A percentile compares a stretch with the other conserved stretches of the same genome.
Conservation (phyloP, 495 filamentous ascomycete genomes). For the Talaromyces stipitatus region DNA sequence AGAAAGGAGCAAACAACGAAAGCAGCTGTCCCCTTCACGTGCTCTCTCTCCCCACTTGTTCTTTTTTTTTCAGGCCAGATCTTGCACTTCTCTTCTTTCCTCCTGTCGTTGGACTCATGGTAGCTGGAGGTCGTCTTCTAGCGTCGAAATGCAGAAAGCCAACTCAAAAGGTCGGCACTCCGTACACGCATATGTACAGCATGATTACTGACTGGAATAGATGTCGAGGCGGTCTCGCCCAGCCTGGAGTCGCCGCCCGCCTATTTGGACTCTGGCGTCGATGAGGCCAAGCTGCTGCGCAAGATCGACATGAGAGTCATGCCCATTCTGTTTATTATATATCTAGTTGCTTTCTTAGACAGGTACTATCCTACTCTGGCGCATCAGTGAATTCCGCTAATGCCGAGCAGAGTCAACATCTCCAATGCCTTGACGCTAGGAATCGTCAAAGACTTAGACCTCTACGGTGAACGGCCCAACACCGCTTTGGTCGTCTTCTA, state of each 20-base stretch:
- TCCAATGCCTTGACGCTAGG: slow-evolving; percentile 14
- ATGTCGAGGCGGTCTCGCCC: slow-evolving; percentile 10
- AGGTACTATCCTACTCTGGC: slow-evolving; percentile 8
- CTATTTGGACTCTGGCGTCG: background rate
- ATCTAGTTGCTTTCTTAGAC: slow-evolving; percentile 15
- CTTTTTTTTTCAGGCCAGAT: too few relatives aligned
- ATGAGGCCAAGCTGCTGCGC: slow-evolving; percentile 13
- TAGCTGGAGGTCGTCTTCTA: too few relatives aligned
- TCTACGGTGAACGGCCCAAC: slow-evolving; percentile 56
- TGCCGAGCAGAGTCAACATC: slow-evolving; percentile 16
- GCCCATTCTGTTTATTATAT: slow-evolving; percentile 15
- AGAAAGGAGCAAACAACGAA: too few relatives aligned
- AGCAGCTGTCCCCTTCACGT: too few relatives aligned
- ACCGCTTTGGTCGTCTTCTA: slow-evolving; percentile 62
- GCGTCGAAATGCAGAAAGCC: too few relatives aligned
- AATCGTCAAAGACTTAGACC: slow-evolving; percentile 14
- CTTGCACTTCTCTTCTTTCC: too few relatives aligned
- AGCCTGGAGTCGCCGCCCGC: background rate
- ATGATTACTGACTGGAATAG: slow-evolving; percentile 2
- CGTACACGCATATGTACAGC: too few relatives aligned
- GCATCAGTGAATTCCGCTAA: background rate
- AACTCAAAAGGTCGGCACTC: too few relatives aligned
- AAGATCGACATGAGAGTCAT: slow-evolving; percentile 15
- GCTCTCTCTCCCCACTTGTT: too few relatives aligned
- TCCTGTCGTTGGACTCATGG: too few relatives aligned